Evolutionary conservation across 1,284 basidiomycete genomes (phyloP).

Genomic region (Amylostereum chailletii): DNA sequence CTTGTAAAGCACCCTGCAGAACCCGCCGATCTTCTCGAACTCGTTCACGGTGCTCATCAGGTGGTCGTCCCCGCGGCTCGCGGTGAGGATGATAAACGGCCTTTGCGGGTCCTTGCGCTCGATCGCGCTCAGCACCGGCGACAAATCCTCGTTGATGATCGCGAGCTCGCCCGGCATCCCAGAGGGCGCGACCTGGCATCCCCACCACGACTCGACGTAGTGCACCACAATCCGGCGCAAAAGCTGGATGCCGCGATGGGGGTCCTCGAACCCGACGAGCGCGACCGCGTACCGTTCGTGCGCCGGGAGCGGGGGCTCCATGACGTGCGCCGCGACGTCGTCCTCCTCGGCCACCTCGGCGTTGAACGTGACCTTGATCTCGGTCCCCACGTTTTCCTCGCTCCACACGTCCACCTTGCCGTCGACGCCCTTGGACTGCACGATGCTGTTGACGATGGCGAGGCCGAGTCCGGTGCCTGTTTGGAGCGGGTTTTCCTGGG

Average conservation of each 20-base stretch:
- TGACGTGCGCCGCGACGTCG: constrained; percentile 25
- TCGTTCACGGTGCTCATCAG: constrained; percentile 57
- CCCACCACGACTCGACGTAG: constrained; percentile 76
- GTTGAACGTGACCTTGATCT: constrained; percentile 83
- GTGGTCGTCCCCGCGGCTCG: constrained; percentile 56
- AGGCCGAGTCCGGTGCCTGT: constrained; percentile 94
- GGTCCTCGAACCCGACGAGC: constrained; percentile 65
- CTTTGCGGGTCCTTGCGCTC: constrained; percentile 46
- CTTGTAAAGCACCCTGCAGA: constrained; percentile 83
- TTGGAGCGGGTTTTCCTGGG: constrained; percentile 87
- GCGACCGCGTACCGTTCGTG: constrained; percentile 44
- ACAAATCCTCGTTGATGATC: constrained; percentile 76
- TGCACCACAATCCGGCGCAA: constrained; percentile 53
- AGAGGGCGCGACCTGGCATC: constrained; percentile 47
- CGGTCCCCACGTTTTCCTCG: constrained; percentile 86
- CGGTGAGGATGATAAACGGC: constrained; percentile 70
- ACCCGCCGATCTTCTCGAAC: constrained; percentile 78
- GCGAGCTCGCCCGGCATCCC: constrained; percentile 59
- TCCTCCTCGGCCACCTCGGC: constrained; percentile 54
- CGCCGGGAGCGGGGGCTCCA: constrained; percentile 37
- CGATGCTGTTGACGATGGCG: constrained; percentile 92
- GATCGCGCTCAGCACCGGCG: constrained; percentile 49
- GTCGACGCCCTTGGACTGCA: constrained; percentile 77
- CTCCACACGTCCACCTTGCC: constrained; percentile 88
- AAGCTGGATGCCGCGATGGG: constrained; percentile 63